Evolutionary conservation across 345 rosid genomes (phyloP).

Genomic region (Atalantia buxifolia): DNA sequence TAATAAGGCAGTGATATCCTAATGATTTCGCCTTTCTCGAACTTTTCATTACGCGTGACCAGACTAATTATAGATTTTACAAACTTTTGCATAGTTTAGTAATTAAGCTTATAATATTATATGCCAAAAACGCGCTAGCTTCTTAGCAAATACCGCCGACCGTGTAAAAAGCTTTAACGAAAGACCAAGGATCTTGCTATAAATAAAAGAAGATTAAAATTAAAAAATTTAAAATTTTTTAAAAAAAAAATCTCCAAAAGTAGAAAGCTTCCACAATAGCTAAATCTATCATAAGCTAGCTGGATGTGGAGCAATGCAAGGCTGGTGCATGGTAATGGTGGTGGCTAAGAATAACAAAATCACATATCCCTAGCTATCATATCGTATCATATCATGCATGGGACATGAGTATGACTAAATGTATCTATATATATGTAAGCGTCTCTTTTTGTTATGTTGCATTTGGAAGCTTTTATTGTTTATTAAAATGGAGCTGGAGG

Average conservation of each 20-base stretch:
- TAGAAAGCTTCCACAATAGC: slow-evolving; percentile 4
- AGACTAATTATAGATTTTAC: slow-evolving; percentile 16
- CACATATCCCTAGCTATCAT: slow-evolving; percentile 15
- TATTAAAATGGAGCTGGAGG: not conserved
- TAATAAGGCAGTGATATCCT: not conserved
- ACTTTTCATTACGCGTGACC: slow-evolving; percentile 48
- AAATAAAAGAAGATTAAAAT: slow-evolving; percentile 2
- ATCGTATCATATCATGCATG: slow-evolving; percentile 21
- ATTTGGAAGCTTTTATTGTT: slow-evolving; percentile 25
- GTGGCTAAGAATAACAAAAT: slow-evolving; percentile 7
- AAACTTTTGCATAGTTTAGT: slow-evolving; percentile 19
- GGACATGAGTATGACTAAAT: slow-evolving; percentile 9
- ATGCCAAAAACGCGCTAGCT: slow-evolving; percentile 12
- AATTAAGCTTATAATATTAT: not conserved
- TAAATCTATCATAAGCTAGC: slow-evolving; percentile 6
- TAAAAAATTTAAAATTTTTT: not conserved
- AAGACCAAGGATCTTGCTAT: slow-evolving; percentile 24
- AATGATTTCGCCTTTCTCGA: slow-evolving; percentile 32
- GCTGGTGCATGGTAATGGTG: slow-evolving; percentile 18
- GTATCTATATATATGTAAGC: not conserved
- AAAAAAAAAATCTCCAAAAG: slow-evolving; percentile 12
- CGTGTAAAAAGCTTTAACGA: slow-evolving; percentile 5
- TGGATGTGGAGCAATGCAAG: slow-evolving; percentile 43
- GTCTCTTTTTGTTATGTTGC: slow-evolving; percentile 23
- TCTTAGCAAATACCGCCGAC: slow-evolving; percentile 37